phyloP scores from a whole-genome alignment of 2,329 filamentous ascomycete genomes.

The Pseudogymnoascus sp. region DNA sequence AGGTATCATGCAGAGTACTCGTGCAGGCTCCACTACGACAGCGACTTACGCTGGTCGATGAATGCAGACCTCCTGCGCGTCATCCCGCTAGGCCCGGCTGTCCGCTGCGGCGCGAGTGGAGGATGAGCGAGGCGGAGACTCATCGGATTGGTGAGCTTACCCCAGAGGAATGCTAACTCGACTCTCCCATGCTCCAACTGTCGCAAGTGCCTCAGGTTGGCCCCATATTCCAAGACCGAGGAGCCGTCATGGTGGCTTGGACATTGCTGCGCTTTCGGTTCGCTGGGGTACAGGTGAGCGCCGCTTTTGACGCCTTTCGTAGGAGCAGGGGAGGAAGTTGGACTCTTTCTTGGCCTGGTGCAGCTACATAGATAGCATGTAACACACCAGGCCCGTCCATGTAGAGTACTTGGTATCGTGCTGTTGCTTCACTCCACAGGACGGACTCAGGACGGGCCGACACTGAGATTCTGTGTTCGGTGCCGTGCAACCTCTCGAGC shows the following conservation, averaged over 20 bases:
- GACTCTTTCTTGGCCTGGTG: background rate
- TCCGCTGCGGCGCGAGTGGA: slow-evolving; percentile 2
- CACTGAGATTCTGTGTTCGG: background rate
- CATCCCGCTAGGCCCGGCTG: slow-evolving; percentile 4
- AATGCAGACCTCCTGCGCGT: slow-evolving; percentile 3
- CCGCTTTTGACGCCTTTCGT: background rate
- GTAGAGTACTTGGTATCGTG: background rate
- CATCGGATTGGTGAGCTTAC: background rate
- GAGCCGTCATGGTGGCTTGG: background rate
- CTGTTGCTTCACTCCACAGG: background rate
- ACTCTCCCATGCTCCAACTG: background rate
- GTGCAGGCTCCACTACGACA: background rate
- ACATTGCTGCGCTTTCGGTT: background rate
- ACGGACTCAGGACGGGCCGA: slow-evolving; percentile 4
- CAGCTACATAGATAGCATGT: slow-evolving; percentile 4
- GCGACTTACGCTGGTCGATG: background rate
- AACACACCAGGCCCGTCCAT: background rate
- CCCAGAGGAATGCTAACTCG: background rate
- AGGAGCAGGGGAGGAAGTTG: background rate
- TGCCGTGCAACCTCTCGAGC: background rate
- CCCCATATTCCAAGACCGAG: background rate
- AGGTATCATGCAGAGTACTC: background rate
- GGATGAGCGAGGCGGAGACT: background rate
- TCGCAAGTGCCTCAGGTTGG: background rate
- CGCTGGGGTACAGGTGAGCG: background rate